phyloP scores from a whole-genome alignment of 371 early-diverging fungal species.

The Syncephalastrum racemosum region DNA sequence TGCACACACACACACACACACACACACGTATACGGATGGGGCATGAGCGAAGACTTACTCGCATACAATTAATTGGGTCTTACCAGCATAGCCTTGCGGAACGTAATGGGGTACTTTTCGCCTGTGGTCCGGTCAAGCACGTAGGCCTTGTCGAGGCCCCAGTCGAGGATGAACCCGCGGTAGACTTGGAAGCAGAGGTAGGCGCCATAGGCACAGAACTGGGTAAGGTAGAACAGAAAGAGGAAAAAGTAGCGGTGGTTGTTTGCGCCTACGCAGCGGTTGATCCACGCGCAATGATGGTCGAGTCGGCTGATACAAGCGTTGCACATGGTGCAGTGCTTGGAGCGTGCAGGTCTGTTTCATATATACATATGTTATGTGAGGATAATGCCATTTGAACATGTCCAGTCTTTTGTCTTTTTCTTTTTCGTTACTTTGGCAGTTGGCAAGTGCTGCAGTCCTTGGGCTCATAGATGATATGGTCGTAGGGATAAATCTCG shows the following conservation, averaged over 20 bases:
- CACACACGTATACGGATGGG: background rate
- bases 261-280: conserved; percentile 73
- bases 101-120: conserved; percentile 30
- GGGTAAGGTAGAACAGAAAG: conserved; percentile 60
- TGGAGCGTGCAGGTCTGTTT: conserved; percentile 72
- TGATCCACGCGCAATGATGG: conserved; percentile 83
- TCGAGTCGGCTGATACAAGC: conserved; percentile 69
- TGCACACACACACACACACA: background rate
- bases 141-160: conserved; percentile 49
- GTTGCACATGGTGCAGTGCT: conserved; percentile 76
- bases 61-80: no score
- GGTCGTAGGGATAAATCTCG: conserved; percentile 61
- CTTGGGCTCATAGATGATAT: conserved; percentile 60
- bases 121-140: conserved; percentile 37
- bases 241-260: conserved; percentile 72
- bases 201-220: conserved; percentile 67
- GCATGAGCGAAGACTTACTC: background rate
- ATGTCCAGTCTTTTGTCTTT: background rate
- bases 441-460: conserved; percentile 67
- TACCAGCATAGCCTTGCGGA: conserved; percentile 45
- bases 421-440: conserved; percentile 50
- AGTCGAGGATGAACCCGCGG: conserved; percentile 48
- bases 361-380: background rate
- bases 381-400: no score
- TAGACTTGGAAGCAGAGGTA: conserved; percentile 61